A percentile compares a stretch with the other conserved stretches of the same genome.
These are phyloP conservation scores for Periconia sp. DNA, from an alignment of 2,329 filamentous ascomycete species.

Conservation along the genomic window DNA sequence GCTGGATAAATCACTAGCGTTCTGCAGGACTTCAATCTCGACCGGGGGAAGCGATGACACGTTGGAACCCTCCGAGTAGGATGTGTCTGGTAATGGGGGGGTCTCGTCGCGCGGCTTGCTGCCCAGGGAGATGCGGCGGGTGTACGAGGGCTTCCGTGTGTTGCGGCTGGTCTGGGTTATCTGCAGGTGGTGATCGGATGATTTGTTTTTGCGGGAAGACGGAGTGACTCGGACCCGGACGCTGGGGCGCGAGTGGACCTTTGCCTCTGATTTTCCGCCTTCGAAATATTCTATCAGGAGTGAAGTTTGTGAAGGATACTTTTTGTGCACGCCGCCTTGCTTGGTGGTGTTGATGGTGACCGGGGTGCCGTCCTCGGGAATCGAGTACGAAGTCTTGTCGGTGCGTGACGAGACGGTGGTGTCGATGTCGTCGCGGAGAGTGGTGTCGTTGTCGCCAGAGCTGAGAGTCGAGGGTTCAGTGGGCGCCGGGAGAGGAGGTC, in stretches of 20 bases:
- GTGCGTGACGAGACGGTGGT: slow-evolving; percentile 73
- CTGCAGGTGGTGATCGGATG: slow-evolving; percentile 76
- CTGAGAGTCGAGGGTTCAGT: slow-evolving; percentile 73
- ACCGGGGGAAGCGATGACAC: slow-evolving; percentile 73
- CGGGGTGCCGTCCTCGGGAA: slow-evolving; percentile 86
- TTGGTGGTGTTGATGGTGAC: slow-evolving; percentile 84
- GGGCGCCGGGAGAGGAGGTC: slow-evolving; percentile 75
- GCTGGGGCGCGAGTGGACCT: slow-evolving; percentile 75
- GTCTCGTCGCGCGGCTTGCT: slow-evolving; percentile 50
- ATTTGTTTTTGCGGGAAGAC: slow-evolving; percentile 59
- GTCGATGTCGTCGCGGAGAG: slow-evolving; percentile 59
- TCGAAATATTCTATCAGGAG: slow-evolving; percentile 96
- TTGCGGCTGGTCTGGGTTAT: slow-evolving; percentile 81
- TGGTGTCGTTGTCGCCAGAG: slow-evolving; percentile 60
- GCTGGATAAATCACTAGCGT: slow-evolving; percentile 72
- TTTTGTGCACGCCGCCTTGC: slow-evolving; percentile 64
- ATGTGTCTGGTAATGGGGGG: slow-evolving; percentile 53
- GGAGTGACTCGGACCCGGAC: slow-evolving; percentile 83
- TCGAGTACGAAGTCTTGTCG: slow-evolving; percentile 75
- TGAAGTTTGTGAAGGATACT: slow-evolving; percentile 78
- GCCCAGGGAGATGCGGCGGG: slow-evolving; percentile 69
- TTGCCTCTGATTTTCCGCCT: slow-evolving; percentile 70
- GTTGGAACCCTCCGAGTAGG: slow-evolving; percentile 82
- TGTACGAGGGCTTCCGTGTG: slow-evolving; percentile 71
- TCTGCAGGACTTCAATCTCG: slow-evolving; percentile 83